These are phyloP conservation scores for Neckera pumila DNA, from an alignment of 225 moss, liverwort and hornwort genomes.

Conservation along the genomic window DNA sequence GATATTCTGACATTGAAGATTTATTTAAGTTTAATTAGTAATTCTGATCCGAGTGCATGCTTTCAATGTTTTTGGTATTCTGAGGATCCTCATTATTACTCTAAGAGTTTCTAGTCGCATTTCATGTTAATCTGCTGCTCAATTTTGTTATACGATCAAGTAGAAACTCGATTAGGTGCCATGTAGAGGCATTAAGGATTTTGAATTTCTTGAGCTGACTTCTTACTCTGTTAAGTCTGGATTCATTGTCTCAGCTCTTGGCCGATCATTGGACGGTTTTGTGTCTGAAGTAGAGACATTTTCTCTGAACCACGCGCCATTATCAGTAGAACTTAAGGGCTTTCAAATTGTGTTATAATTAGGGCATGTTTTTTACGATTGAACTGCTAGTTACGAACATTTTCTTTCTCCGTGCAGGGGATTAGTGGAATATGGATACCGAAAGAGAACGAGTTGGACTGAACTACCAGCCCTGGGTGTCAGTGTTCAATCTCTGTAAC, in stretches of 20 bases:
- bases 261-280: not conserved
- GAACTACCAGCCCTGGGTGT: slow-evolving; percentile 78
- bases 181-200: not conserved
- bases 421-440: slow-evolving; percentile 8
- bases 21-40: not conserved
- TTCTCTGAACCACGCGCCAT: not conserved
- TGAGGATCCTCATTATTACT: not conserved
- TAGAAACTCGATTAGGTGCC: not conserved
- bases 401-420: not conserved
- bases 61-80: not conserved
- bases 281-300: not conserved
- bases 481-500: slow-evolving; percentile 84
- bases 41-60: not conserved
- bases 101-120: not conserved
- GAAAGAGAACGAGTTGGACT: slow-evolving; percentile 6
- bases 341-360: not conserved
- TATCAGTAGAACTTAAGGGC: not conserved
- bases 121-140: not conserved
- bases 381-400: not conserved
- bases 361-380: not conserved
- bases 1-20: not conserved
- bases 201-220: not conserved
- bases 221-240: not conserved
- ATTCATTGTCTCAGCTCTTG: not conserved
- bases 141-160: not conserved